These are phyloP conservation scores for Myriangium duriaei DNA, from an alignment of 2,329 filamentous ascomycete genomes.

Conservation along the genomic window DNA sequence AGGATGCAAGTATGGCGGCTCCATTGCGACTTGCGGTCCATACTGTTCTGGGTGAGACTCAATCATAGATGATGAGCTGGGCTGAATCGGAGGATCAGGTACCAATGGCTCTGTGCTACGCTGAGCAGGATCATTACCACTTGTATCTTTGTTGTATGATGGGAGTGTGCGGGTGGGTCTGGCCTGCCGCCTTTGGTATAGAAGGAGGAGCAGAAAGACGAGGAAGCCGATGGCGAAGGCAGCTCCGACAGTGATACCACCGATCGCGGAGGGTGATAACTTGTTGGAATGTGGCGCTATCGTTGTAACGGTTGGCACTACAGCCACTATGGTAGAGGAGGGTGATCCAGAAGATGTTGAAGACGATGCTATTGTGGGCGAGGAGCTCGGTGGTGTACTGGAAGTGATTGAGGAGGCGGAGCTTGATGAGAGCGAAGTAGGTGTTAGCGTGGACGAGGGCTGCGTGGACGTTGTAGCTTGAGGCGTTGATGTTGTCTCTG, in stretches of 20 bases:
- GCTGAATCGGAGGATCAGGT: no score
- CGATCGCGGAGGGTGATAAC: slow-evolving; percentile 4
- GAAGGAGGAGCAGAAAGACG: neutral
- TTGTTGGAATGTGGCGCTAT: no score
- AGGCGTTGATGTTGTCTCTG: no score
- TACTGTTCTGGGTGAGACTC: neutral
- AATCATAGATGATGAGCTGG: neutral
- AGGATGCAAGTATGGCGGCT: neutral
- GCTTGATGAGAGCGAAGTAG: slow-evolving; percentile 72
- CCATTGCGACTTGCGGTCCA: neutral
- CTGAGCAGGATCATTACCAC: neutral
- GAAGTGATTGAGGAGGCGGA: slow-evolving; percentile 72
- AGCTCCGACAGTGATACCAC: slow-evolving; percentile 4
- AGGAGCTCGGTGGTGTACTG: no score
- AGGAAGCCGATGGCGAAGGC: neutral
- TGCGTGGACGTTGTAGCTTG: no score
- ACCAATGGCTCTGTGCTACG: neutral
- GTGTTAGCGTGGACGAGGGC: no score
- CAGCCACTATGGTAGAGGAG: neutral
- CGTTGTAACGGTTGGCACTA: no score
- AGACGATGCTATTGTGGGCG: neutral
- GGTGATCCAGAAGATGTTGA: neutral
- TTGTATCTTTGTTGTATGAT: neutral
- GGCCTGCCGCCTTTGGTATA: slow-evolving; percentile 1
- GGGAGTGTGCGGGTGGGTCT: neutral